phyloP scores from a whole-genome alignment of 2,329 filamentous ascomycete species.

The Hymenoscyphus linearis region DNA sequence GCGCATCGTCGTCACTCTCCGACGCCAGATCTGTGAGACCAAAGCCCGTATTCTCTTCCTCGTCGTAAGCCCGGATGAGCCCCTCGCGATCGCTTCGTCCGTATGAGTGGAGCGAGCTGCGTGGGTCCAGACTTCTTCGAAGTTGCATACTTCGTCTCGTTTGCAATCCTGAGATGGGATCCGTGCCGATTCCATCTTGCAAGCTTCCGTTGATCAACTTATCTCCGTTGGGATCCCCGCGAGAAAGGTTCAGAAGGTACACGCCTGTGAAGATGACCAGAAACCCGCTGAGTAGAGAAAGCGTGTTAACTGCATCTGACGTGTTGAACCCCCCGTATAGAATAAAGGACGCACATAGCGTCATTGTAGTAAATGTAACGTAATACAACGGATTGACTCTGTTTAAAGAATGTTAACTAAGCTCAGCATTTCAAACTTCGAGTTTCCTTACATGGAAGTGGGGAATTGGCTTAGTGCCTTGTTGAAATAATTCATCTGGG shows the following conservation, averaged over 20 bases:
- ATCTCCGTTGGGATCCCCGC: slow-evolving; percentile 79
- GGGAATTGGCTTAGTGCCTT: slow-evolving; percentile 96
- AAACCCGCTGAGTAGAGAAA: slow-evolving; percentile 89
- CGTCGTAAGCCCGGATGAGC: slow-evolving; percentile 83
- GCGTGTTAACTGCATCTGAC: slow-evolving; percentile 81
- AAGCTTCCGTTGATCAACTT: slow-evolving; percentile 56
- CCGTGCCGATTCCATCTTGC: slow-evolving; percentile 79
- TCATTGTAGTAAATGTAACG: slow-evolving; percentile 93
- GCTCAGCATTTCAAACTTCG: slow-evolving; percentile 8
- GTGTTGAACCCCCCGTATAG: slow-evolving; percentile 97
- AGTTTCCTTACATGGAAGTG: slow-evolving; percentile 76
- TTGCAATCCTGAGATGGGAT: slow-evolving; percentile 82
- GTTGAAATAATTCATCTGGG: slow-evolving; percentile 99
- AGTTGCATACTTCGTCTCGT: slow-evolving; percentile 92
- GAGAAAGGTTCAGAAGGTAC: slow-evolving; percentile 92
- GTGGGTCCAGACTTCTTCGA: slow-evolving; percentile 62
- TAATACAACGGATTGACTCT: slow-evolving; percentile 81
- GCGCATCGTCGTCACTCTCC: slow-evolving; percentile 61
- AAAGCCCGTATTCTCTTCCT: slow-evolving; percentile 69
- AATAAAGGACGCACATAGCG: slow-evolving; percentile 90
- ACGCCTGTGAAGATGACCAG: slow-evolving; percentile 93
- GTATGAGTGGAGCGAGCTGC: slow-evolving; percentile 58
- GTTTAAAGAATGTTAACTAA: slow-evolving; percentile 3
- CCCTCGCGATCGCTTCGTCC: slow-evolving; percentile 65
- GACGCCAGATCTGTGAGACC: slow-evolving; percentile 75